Evolutionary conservation across 192 early-diverging fungal genomes (phyloP).

Genomic region (Neocallimastix lanati): DNA sequence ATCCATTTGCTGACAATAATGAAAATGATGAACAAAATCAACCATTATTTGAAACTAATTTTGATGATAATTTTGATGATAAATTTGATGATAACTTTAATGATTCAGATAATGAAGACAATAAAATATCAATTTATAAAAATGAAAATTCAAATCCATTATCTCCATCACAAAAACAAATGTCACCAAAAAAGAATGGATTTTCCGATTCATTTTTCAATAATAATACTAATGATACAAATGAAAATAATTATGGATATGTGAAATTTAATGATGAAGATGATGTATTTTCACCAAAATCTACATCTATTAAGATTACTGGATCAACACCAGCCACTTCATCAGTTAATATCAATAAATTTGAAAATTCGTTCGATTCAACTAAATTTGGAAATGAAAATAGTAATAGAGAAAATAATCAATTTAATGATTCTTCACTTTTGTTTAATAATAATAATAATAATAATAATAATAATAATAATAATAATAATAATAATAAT

Average conservation of each 20-base stretch:
- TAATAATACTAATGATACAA: not conserved
- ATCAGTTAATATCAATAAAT: not conserved
- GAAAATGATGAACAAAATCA: not conserved
- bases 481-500: not conserved
- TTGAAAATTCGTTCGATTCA: not conserved
- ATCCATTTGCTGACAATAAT: not conserved
- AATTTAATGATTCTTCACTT: too few species aligned
- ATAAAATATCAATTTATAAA: not conserved
- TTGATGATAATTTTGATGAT: not conserved
- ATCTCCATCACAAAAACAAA: not conserved
- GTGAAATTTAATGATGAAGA: not conserved
- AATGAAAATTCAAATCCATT: not conserved
- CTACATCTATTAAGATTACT: not conserved
- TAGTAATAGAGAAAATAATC: too few species aligned
- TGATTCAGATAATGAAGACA: not conserved
- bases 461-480: too few species aligned
- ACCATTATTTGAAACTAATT: not conserved
- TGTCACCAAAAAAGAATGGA: not conserved
- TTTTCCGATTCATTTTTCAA: not conserved
- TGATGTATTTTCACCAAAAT: not conserved
- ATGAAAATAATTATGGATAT: not conserved
- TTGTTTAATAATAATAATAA: too few species aligned
- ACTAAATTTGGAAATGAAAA: too few species aligned
- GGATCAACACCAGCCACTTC: not conserved
- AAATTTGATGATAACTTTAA: too few species aligned